Conservation (phyloP, 208 protist genomes). For the Leishmania turanica region DNA sequence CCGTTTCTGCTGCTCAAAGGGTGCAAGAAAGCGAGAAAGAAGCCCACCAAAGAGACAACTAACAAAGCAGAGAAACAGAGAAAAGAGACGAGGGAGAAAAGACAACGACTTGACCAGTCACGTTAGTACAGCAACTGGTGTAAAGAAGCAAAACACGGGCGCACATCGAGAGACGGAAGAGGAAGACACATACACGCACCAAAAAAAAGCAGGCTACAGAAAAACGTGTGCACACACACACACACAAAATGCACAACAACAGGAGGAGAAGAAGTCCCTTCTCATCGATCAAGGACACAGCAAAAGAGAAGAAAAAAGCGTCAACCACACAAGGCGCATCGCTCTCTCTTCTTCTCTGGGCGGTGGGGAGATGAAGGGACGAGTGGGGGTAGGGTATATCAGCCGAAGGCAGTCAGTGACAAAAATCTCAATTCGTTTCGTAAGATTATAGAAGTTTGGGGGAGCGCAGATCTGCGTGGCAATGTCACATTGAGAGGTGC, state of each 20-base stretch:
- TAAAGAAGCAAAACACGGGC: conserved; percentile 3
- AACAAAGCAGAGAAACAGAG: conserved; percentile 20
- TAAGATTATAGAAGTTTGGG: not conserved
- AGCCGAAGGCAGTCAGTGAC: not conserved
- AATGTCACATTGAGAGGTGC: not conserved
- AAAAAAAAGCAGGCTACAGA: not conserved
- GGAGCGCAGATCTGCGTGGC: not conserved
- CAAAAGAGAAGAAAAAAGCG: conserved; percentile 1
- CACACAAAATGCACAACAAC: not conserved
- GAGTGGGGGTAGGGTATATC: not conserved
- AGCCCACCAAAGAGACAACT: conserved; percentile 2
- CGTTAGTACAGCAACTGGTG: not conserved
- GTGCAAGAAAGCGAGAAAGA: not conserved
- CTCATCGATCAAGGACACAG: not conserved
- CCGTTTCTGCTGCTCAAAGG: not conserved
- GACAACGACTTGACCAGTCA: not conserved
- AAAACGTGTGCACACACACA: not conserved
- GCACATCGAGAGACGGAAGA: not conserved
- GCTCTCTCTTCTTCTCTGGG: not conserved
- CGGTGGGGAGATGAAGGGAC: not conserved
- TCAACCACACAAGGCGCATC: not conserved
- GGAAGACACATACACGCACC: not conserved
- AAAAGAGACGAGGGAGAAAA: not conserved
- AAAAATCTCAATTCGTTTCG: not conserved
- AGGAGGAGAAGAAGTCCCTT: not conserved